A percentile compares a stretch with the other conserved stretches of the same genome.
These are phyloP conservation scores for Arthrobotrys sphaeroides DNA, from an alignment of 2,329 filamentous ascomycete species.

Conservation along the genomic window DNA sequence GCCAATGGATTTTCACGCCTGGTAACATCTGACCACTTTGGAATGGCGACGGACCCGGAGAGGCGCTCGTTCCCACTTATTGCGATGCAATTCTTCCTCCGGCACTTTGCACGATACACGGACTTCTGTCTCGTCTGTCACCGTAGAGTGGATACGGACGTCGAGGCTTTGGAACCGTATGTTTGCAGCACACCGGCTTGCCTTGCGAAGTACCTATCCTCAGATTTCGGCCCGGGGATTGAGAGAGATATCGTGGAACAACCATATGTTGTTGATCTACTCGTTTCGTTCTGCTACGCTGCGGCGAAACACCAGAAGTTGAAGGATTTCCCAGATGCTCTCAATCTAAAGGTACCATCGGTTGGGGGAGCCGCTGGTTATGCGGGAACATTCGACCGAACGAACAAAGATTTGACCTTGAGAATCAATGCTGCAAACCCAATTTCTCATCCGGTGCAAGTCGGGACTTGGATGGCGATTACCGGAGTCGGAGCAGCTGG, in stretches of 20 bases:
- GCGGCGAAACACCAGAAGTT: conserved; percentile 64
- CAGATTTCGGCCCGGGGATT: conserved; percentile 85
- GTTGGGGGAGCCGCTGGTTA: conserved; percentile 23
- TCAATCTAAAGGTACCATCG: conserved; percentile 63
- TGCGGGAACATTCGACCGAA: conserved; percentile 32
- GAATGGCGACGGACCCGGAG: conserved; percentile 62
- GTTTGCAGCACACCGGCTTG: conserved; percentile 81
- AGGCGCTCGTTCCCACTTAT: conserved; percentile 67
- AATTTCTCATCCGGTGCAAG: conserved; percentile 47
- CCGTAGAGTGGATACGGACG: conserved; percentile 70
- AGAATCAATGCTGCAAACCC: conserved; percentile 43
- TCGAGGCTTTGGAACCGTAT: conserved; percentile 78
- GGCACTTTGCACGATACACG: conserved; percentile 80
- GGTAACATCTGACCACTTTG: conserved; percentile 61
- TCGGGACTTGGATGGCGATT: conserved; percentile 54
- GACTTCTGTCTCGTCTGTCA: conserved; percentile 90
- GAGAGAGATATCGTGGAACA: conserved; percentile 84
- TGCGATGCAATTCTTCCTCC: conserved; percentile 71
- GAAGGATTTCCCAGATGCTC: conserved; percentile 68
- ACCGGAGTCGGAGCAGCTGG: conserved; percentile 8
- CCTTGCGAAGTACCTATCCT: conserved; percentile 85
- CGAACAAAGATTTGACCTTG: conserved; percentile 38
- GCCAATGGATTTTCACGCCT: conserved; percentile 39
- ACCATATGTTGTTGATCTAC: conserved; percentile 82
- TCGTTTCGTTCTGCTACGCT: conserved; percentile 81